Evolutionary conservation across 2,329 filamentous ascomycete species (phyloP).

Genomic region (Myriosclerotinia duriaeana): DNA sequence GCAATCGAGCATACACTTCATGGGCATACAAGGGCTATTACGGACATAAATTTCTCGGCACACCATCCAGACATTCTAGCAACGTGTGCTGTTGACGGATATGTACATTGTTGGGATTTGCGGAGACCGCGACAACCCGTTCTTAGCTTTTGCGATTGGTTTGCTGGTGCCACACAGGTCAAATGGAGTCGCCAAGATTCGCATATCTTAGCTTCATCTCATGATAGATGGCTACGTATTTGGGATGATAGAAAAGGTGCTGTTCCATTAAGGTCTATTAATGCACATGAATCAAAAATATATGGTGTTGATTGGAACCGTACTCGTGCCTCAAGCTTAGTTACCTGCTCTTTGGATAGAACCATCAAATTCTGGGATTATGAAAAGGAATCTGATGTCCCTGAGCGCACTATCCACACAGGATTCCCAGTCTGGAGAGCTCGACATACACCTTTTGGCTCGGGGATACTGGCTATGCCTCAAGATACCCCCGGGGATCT

Average conservation of each 20-base stretch:
- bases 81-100: constrained; percentile 90
- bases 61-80: constrained; percentile 87
- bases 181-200: constrained; percentile 89
- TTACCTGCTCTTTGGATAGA: constrained; percentile 87
- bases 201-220: constrained; percentile 85
- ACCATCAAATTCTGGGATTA: constrained; percentile 96
- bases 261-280: constrained; percentile 76
- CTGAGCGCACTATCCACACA: constrained; percentile 76
- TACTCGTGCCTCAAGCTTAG: constrained; percentile 66
- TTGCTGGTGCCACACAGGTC: constrained; percentile 88
- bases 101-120: constrained; percentile 90
- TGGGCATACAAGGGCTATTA: constrained; percentile 84
- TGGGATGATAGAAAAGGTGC: constrained; percentile 86
- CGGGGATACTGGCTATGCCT: constrained; percentile 84
- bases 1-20: constrained; percentile 85
- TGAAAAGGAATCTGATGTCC: constrained; percentile 57
- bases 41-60: constrained; percentile 93
- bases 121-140: constrained; percentile 70
- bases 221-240: constrained; percentile 82
- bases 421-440: constrained; percentile 89
- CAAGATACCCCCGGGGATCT: constrained; percentile 83
- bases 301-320: constrained; percentile 96
- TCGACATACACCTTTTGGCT: constrained; percentile 85
- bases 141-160: constrained; percentile 87
- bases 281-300: constrained; percentile 88